Base-by-base conservation (phyloP, 2,329 filamentous ascomycete genomes). In the Claviceps sp. region DNA sequence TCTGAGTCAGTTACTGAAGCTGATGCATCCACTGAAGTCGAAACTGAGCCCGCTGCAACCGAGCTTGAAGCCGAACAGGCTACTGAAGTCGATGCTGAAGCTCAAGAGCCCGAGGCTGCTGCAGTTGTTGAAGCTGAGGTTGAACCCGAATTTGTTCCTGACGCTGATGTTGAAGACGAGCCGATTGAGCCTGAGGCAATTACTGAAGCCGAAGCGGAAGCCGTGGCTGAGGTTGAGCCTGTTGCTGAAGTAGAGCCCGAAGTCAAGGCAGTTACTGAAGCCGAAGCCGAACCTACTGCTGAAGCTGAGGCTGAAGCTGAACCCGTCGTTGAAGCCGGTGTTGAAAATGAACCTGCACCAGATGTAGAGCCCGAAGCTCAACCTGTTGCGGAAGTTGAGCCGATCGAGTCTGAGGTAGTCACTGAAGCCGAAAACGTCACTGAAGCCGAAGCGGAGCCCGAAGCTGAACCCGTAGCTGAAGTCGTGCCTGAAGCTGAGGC, bases 191-290 rank as follows among this genome's bases (percentile, higher is more conserved):
- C 17, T 7, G 52, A 53, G 38, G 8, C 42, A 3, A 17, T 16
- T 11, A 11, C 36, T 38, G 49, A 55, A 46, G 42, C 36, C 39
- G 53, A 17, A 13, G 17, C 39, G 16, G 49, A 53, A 29, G 3
- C 29, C 9, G 16, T 16, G 7, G n/a, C 43, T 16, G 49, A 55
- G 42, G 40, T 29, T 44, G 54, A 56, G 20, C 40, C 23, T 49
- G 34, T n/a, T 20, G 29, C 34, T 47, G 29, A 34, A n/a, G 42
- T n/a, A 5, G 51, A 53, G 23, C 14, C 39, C 9, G 22, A 9
- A 11, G 9, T 34, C 7, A 49, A 55, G 14, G 22, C 38, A 17
- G 29, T 40, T n/a, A 6, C n/a, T 39, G 39, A n/a, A 38, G 17
- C 37, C n/a, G 47, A 34, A 8, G 38, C 37, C 0, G 45, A 13